Evolutionary conservation across 306 rosid species (phyloP).

Genomic region (Gillenia trifoliata): DNA sequence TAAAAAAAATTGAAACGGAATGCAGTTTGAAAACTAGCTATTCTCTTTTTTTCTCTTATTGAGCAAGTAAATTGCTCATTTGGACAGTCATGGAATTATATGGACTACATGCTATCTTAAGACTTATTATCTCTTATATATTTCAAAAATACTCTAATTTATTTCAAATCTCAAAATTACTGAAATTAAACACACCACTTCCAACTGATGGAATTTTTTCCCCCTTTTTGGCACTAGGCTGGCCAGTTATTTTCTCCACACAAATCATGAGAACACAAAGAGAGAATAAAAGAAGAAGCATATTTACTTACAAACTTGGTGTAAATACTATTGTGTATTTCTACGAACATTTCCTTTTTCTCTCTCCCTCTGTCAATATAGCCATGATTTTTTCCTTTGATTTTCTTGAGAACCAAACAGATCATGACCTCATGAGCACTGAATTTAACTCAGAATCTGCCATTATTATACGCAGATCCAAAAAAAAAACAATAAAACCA

Average conservation of each 20-base stretch:
- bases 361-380: not conserved
- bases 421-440: conserved; percentile 17
- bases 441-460: conserved; percentile 25
- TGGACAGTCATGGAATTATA: not conserved
- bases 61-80: not conserved
- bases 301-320: conserved; percentile 27
- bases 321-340: conserved; percentile 14
- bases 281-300: conserved; percentile 6
- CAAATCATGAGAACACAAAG: conserved; percentile 1
- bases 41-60: no score
- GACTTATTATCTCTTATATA: not conserved
- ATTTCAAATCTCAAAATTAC: not conserved
- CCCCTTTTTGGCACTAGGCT: not conserved
- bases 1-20: no score
- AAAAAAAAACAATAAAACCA: conserved; percentile 7
- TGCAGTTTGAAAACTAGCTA: no score
- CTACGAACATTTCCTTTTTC: not conserved
- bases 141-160: not conserved
- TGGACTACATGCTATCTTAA: not conserved
- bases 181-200: not conserved
- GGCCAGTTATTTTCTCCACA: not conserved
- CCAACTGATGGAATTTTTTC: not conserved
- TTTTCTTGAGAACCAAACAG: conserved; percentile 18
- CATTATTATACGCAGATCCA: conserved; percentile 23
- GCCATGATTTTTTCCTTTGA: not conserved